Percentiles rank a stretch among this genome's conserved stretches.
phyloP scores from a whole-genome alignment of 345 rosid genomes.

The Pelargonium nanum region DNA sequence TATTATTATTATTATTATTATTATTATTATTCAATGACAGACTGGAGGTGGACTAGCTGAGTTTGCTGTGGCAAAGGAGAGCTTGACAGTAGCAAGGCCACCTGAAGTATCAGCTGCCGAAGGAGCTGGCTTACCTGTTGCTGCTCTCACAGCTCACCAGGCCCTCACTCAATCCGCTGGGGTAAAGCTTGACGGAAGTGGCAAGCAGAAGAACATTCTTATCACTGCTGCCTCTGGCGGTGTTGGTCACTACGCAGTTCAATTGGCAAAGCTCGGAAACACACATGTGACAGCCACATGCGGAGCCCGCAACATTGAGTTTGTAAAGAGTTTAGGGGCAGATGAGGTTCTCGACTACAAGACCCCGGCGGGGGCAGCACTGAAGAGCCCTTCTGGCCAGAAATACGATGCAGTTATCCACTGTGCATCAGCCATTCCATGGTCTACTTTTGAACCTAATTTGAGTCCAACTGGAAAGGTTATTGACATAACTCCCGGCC shows the following conservation, averaged over 20 bases:
- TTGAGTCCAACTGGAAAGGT: conserved; percentile 53
- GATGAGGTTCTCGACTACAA: conserved; percentile 78
- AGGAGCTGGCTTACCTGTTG: conserved; percentile 50
- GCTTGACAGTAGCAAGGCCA: conserved; percentile 41
- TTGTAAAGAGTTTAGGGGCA: conserved; percentile 64
- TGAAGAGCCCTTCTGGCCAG: conserved; percentile 59
- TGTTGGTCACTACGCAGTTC: conserved; percentile 73
- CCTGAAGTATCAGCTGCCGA: conserved; percentile 61
- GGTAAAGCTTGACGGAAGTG: conserved; percentile 55
- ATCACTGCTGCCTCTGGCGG: conserved; percentile 82
- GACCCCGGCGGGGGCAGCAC: conserved; percentile 63
- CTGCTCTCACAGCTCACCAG: conserved; percentile 60
- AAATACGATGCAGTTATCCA: conserved; percentile 68
- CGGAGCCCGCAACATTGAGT: conserved; percentile 58
- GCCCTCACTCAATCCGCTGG: conserved; percentile 51
- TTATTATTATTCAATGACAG: conserved; percentile 18
- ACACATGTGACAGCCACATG: conserved; percentile 80
- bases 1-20: no score
- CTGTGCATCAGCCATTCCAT: conserved; percentile 50
- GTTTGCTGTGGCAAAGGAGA: conserved; percentile 51
- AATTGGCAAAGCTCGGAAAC: conserved; percentile 61
- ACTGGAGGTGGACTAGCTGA: conserved; percentile 51
- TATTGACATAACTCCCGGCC: conserved; percentile 42
- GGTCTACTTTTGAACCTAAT: conserved; percentile 59
- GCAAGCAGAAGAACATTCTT: conserved; percentile 40